Evolutionary conservation across 331 rosid genomes (phyloP), one percentile per base, ranked within the genome.

Genomic region (Cydonia oblonga): DNA sequence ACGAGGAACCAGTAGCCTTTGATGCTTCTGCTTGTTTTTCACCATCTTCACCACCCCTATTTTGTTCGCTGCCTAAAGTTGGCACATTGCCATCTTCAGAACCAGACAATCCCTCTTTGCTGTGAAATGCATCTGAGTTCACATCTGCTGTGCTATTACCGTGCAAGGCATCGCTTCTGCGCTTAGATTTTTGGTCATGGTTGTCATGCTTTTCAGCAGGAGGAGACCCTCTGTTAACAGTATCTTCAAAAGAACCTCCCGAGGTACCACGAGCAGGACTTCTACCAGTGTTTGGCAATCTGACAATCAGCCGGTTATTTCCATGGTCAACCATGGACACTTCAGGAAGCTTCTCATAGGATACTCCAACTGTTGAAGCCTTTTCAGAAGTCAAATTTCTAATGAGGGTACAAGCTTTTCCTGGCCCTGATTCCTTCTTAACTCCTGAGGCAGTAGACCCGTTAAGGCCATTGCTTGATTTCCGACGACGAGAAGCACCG

Each of bases 401-500:
- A 72, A 14, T 79, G 69, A 73, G 79, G 70, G 78, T 70, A 73
- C 57, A 80, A 74, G 72, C 82, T 89, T 84, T 86, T 74, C 81
- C 86, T 24, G 82, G 82, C n/a, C 78, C 87, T 16, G 72, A 54
- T 74, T 86, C 91, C 79, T 84, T 89, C 62, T 78, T 86, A 32
- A 49, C 82, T 71, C 84, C 93, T 10, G 93, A 66, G 51, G 66
- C 71, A 61, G 72, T n/a, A 33, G 86, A 76, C 5, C 84, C 88
- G 25, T 81, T 82, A 73, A 81, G 62, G 12, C 91, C 95, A 80
- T 88, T 92, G 64, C 69, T 69, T 13, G 90, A 79, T 71, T 90
- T 92, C 40, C 89, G 88, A 33, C 72, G 85, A 10, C 92, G 88
- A 70, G 96, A 87, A 67, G 85, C 80, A 57, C 93, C 69, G 32